These are phyloP conservation scores for Kalmanozyma brasiliensis DNA, from an alignment of 1,284 basidiomycete genomes.

Conservation along the genomic window DNA sequence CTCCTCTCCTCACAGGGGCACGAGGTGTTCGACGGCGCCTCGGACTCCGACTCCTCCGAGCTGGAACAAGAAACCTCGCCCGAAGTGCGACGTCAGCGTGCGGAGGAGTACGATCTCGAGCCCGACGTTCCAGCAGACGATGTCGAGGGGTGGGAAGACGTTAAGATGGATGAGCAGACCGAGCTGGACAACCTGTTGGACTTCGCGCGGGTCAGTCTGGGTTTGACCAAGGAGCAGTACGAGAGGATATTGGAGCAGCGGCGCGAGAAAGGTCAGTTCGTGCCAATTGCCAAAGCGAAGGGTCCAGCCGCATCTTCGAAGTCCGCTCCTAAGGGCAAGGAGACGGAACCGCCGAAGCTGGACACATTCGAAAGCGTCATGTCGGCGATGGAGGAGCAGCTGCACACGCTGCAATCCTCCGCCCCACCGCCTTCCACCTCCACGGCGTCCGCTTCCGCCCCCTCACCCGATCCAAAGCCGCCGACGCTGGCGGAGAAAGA, in stretches of 20 bases:
- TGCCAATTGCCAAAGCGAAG: conserved; percentile 14
- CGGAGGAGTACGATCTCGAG: conserved; percentile 31
- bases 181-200: conserved; percentile 48
- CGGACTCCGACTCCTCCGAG: conserved; percentile 42
- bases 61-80: conserved; percentile 36
- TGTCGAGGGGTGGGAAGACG: conserved; percentile 17
- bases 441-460: no score
- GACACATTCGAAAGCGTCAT: conserved; percentile 43
- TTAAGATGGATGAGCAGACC: conserved; percentile 29
- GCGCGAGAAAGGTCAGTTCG: conserved; percentile 31
- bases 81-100: conserved; percentile 18
- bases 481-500: neutral
- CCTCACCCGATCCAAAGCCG: neutral
- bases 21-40: conserved; percentile 39
- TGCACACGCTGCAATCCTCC: conserved; percentile 8
- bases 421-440: neutral
- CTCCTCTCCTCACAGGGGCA: conserved; percentile 33
- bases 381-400: conserved; percentile 33
- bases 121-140: conserved; percentile 14
- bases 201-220: conserved; percentile 50
- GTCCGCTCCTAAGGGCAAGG: neutral
- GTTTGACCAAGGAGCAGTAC: conserved; percentile 50
- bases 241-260: conserved; percentile 42
- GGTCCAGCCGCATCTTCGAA: neutral
- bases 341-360: conserved; percentile 6